Conservation (phyloP, 2,329 filamentous ascomycete genomes). For the Cercospora canescens region DNA sequence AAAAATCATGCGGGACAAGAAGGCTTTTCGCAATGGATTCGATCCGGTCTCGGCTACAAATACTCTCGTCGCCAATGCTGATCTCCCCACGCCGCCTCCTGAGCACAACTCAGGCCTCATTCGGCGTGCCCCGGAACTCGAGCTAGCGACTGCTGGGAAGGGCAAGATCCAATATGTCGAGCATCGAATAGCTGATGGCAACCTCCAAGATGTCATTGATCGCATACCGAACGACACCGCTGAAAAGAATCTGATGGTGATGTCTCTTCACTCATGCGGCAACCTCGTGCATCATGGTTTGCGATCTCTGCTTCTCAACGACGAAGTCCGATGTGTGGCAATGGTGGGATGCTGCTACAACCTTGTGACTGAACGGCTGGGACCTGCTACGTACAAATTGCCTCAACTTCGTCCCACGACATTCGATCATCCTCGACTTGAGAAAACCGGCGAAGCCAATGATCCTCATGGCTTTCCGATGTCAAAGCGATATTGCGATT, state of each 20-base stretch:
- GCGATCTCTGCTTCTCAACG: constrained; percentile 80
- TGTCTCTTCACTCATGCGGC: constrained; percentile 95
- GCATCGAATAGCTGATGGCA: constrained; percentile 70
- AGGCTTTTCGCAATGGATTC: constrained; percentile 60
- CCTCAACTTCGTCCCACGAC: constrained; percentile 66
- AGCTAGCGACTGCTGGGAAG: constrained; percentile 43
- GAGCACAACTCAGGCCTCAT: constrained; percentile 11
- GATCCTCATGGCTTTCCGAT: constrained; percentile 95
- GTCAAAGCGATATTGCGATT: constrained; percentile 67
- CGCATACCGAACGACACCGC: constrained; percentile 39
- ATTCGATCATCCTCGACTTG: constrained; percentile 61
- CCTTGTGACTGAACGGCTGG: constrained; percentile 84
- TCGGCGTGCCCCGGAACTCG: constrained; percentile 17
- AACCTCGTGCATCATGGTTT: constrained; percentile 96
- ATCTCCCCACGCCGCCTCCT: constrained; percentile 27
- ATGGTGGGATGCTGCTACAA: constrained; percentile 99
- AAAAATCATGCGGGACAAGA: constrained; percentile 78
- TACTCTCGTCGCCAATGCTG: constrained; percentile 16
- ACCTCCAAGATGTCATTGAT: constrained; percentile 66
- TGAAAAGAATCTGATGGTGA: constrained; percentile 67
- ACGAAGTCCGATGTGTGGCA: constrained; percentile 81
- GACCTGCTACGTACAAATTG: constrained; percentile 82
- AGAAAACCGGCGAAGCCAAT: constrained; percentile 66
- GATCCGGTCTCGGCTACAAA: constrained; percentile 15
- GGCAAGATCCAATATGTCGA: constrained; percentile 77